These are phyloP conservation scores for Ettlia oleoabundans DNA, from an alignment of 139 green algal genomes.

Conservation along the genomic window DNA sequence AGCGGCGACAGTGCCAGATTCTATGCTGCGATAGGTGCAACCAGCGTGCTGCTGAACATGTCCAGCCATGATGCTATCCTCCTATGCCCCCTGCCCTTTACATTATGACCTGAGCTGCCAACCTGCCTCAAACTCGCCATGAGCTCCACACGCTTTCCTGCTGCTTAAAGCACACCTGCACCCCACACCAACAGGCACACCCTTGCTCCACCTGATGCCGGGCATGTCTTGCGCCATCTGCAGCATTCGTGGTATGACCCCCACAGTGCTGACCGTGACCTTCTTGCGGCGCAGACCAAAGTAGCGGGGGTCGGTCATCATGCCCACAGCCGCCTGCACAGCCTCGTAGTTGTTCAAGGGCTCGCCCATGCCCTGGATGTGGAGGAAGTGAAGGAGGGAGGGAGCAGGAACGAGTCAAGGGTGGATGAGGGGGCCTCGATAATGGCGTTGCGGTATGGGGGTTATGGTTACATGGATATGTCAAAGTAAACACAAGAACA, in stretches of 20 bases:
- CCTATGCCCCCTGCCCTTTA: too few relatives aligned
- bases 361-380: constrained; percentile 90
- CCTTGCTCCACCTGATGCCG: constrained; percentile 60
- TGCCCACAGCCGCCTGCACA: constrained; percentile 72
- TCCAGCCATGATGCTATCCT: too few relatives aligned
- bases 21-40: too few relatives aligned
- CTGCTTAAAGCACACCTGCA: not conserved
- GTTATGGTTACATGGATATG: too few relatives aligned
- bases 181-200: not conserved
- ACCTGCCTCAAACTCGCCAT: too few relatives aligned
- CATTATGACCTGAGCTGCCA: too few relatives aligned
- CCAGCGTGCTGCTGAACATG: too few relatives aligned
- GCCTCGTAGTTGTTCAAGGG: constrained; percentile 96
- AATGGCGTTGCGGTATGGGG: too few relatives aligned
- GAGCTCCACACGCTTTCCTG: too few relatives aligned
- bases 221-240: constrained; percentile 83
- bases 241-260: constrained; percentile 79
- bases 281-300: constrained; percentile 81
- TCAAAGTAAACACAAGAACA: too few relatives aligned
- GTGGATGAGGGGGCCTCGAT: too few relatives aligned
- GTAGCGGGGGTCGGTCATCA: constrained; percentile 71
- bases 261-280: constrained; percentile 94
- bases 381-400: not conserved
- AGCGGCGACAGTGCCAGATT: too few relatives aligned
- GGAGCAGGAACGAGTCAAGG: not conserved